Conservation (phyloP, 208 protist genomes). For the Herpetomonas muscarum region DNA sequence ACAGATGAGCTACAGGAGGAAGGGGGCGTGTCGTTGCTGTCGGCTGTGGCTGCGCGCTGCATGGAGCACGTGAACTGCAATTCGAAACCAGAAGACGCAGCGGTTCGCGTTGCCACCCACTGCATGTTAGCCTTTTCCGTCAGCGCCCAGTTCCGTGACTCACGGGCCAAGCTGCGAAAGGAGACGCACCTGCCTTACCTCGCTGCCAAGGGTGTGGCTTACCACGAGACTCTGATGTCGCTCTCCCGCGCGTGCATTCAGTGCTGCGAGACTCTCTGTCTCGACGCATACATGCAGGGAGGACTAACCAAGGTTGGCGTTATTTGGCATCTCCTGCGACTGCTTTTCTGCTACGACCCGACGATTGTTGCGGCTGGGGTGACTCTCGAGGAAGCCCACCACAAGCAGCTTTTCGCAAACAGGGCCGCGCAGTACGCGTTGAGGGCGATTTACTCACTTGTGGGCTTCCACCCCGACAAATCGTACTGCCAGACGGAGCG, state of each 20-base stretch:
- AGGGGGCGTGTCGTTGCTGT: conserved; percentile 82
- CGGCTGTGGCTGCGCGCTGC: conserved; percentile 58
- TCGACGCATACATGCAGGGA: conserved; percentile 61
- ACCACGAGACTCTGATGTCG: conserved; percentile 43
- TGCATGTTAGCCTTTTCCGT: conserved; percentile 81
- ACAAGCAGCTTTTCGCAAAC: conserved; percentile 83
- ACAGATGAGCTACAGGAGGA: conserved; percentile 92
- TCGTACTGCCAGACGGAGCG: conserved; percentile 20
- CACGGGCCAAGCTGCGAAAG: conserved; percentile 47
- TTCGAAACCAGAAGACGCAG: conserved; percentile 34
- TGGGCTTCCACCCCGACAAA: conserved; percentile 28
- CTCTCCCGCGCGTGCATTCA: conserved; percentile 76
- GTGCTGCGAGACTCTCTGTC: conserved; percentile 58
- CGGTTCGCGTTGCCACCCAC: conserved; percentile 54
- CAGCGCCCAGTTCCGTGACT: conserved; percentile 66
- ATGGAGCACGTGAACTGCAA: conserved; percentile 62
- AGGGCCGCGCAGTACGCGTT: conserved; percentile 63
- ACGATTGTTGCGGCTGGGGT: conserved; percentile 77
- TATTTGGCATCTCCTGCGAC: conserved; percentile 78
- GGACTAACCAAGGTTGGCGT: conserved; percentile 59
- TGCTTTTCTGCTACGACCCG: conserved; percentile 89
- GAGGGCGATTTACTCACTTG: conserved; percentile 50
- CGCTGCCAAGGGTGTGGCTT: conserved; percentile 53
- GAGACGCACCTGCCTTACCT: conserved; percentile 52
- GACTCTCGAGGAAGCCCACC: conserved; percentile 56